Evolutionary conservation across 768 basidiomycete species (phyloP).

Genomic region (Coprinopsis strossmayeri): DNA sequence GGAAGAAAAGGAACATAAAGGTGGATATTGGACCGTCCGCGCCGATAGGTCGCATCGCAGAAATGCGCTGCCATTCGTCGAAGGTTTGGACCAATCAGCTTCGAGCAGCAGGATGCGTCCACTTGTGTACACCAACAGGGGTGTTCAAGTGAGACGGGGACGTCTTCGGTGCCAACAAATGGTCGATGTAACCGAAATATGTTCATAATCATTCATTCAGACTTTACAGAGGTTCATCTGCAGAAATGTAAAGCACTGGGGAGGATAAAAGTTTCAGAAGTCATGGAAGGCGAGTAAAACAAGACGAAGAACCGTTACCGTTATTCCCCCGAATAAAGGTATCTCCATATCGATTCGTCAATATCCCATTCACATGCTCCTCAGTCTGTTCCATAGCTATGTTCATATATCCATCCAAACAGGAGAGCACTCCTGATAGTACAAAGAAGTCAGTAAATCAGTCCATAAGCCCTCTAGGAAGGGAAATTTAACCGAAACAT

Average conservation of each 20-base stretch:
- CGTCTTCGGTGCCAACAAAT: too few relatives aligned
- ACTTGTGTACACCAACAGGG: too few relatives aligned
- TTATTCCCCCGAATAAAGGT: conserved; percentile 95
- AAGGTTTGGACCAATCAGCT: too few relatives aligned
- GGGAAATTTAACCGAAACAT: conserved; percentile 15
- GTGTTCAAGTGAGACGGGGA: too few relatives aligned
- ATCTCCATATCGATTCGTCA: conserved; percentile 90
- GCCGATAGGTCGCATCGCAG: too few relatives aligned
- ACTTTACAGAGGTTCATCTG: conserved; percentile 53
- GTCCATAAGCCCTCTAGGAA: not conserved
- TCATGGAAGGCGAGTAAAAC: too few relatives aligned
- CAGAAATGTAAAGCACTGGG: conserved; percentile 74
- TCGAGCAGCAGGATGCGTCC: too few relatives aligned
- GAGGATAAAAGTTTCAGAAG: conserved; percentile 8
- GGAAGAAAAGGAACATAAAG: too few relatives aligned
- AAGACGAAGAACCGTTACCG: conserved; percentile 35
- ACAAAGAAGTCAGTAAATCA: not conserved
- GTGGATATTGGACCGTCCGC: too few relatives aligned
- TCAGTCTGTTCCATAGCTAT: conserved; percentile 97
- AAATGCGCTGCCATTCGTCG: too few relatives aligned
- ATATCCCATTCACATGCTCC: conserved; percentile 84
- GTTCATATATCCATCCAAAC: conserved; percentile 99
- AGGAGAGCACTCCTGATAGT: conserved; percentile 75
- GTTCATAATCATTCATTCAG: too few relatives aligned
- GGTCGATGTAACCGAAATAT: too few relatives aligned